phyloP scores from a whole-genome alignment of 176 grass and related monocot genomes.

The Carex kokanica region DNA sequence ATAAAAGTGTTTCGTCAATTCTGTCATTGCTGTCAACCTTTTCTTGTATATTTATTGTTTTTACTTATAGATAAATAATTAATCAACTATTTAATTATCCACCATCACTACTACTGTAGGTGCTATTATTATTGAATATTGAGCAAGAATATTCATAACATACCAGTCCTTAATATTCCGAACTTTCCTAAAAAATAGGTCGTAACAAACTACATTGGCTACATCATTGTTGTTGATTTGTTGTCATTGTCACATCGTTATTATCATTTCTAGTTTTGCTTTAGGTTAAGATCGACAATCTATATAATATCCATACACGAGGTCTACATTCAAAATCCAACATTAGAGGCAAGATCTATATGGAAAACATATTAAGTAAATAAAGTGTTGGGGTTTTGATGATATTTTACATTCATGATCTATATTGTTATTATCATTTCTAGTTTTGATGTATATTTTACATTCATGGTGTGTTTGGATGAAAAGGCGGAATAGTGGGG shows the following conservation, averaged over 20 bases:
- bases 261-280: conserved; percentile 4
- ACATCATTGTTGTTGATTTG: neutral
- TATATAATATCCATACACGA: neutral
- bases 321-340: neutral
- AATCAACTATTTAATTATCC: neutral
- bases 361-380: neutral
- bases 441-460: neutral
- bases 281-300: neutral
- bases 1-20: neutral
- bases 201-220: neutral
- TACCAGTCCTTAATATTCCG: neutral
- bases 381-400: no score
- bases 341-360: neutral
- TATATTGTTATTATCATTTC: no score
- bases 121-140: neutral
- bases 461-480: neutral
- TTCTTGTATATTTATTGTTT: neutral
- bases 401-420: conserved; percentile 14
- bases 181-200: neutral
- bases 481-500: no score
- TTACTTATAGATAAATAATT: neutral
- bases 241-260: neutral
- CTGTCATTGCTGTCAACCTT: neutral
- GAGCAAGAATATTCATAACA: neutral
- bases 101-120: no score